Evolutionary conservation across 305 asterid genomes (phyloP).

Genomic region (Fraxinus dipetala): DNA sequence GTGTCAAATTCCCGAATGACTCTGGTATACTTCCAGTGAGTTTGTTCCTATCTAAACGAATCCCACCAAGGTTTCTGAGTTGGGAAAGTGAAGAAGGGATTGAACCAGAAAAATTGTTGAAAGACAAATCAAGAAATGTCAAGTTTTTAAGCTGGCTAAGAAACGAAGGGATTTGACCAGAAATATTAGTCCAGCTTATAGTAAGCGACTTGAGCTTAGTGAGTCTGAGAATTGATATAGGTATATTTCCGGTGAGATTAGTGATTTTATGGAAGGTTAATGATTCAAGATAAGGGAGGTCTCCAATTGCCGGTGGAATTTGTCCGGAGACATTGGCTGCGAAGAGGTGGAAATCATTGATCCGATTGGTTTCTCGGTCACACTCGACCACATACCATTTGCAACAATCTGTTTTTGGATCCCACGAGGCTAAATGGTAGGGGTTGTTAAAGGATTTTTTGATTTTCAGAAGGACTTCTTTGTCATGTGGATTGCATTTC

Average conservation of each 20-base stretch:
- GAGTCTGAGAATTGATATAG: not conserved
- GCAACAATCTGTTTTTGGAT: not conserved
- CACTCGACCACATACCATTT: not conserved
- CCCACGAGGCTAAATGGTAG: not conserved
- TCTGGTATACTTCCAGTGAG: not conserved
- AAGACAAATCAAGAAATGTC: not conserved
- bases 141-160: not conserved
- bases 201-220: not conserved
- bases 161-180: not conserved
- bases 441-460: not conserved
- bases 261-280: not conserved
- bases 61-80: not conserved
- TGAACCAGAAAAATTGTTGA: not conserved
- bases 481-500: not conserved
- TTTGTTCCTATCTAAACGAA: not conserved
- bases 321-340: not conserved
- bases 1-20: not conserved
- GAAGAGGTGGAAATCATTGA: not conserved
- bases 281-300: not conserved
- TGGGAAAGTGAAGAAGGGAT: not conserved
- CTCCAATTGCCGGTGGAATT: not conserved
- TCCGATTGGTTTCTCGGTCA: not conserved
- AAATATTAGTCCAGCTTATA: not conserved
- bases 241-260: not conserved
- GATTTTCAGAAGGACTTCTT: not conserved